These are phyloP conservation scores for Gyrodon lividus DNA, from an alignment of 768 basidiomycete species.

Conservation along the genomic window DNA sequence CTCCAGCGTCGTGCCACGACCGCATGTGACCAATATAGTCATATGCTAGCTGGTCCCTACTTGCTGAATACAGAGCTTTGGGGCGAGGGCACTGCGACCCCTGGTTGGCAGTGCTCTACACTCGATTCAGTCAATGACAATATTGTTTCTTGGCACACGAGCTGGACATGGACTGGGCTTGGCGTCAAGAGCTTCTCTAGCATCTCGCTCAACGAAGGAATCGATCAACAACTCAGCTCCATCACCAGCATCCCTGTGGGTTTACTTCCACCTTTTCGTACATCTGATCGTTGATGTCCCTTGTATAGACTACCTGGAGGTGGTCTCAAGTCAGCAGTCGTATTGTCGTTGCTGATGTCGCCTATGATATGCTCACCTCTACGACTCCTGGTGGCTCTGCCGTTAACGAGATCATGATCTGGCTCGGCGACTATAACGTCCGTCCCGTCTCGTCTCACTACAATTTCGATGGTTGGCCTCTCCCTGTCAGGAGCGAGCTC, in stretches of 20 bases:
- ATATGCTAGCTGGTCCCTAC: constrained; percentile 45
- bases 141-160: constrained; percentile 49
- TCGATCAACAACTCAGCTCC: constrained; percentile 53
- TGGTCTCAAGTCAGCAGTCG: constrained; percentile 50
- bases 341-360: constrained; percentile 50
- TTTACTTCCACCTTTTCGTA: not conserved
- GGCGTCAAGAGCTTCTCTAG: constrained; percentile 65
- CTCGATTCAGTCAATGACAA: constrained; percentile 42
- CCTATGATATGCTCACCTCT: constrained; percentile 67
- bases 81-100: constrained; percentile 37
- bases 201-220: constrained; percentile 46
- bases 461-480: constrained; percentile 43
- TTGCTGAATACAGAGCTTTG: constrained; percentile 50
- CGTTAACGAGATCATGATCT: constrained; percentile 56
- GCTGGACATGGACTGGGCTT: constrained; percentile 51
- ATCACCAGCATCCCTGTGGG: constrained; percentile 57
- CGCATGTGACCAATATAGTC: constrained; percentile 52
- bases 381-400: constrained; percentile 45
- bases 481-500: constrained; percentile 43
- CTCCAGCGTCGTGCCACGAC: not conserved
- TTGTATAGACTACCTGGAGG: constrained; percentile 47
- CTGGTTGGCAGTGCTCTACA: constrained; percentile 52
- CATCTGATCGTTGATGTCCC: not conserved
- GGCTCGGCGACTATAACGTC: constrained; percentile 59
- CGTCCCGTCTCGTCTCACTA: constrained; percentile 56